A percentile compares a stretch with the other conserved stretches of the same genome.
phyloP scores from a whole-genome alignment of 2,329 filamentous ascomycete species.

The Ophiostoma ips region DNA sequence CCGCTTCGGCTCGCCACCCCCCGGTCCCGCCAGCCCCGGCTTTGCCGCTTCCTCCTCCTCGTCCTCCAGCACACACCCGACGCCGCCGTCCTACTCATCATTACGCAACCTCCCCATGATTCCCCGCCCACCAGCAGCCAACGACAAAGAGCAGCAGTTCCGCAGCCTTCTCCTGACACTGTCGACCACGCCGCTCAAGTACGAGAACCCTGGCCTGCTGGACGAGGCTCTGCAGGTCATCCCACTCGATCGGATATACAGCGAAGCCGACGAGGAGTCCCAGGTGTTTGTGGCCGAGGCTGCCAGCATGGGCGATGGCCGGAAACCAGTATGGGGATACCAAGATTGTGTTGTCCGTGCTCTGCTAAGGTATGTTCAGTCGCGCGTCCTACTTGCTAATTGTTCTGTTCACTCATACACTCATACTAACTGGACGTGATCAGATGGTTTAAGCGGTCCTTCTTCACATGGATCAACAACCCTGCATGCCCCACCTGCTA shows the following conservation, averaged over 20 bases:
- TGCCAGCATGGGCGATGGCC: conserved; percentile 67
- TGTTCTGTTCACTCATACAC: background rate
- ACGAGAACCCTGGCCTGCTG: conserved; percentile 87
- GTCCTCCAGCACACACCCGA: conserved; percentile 14
- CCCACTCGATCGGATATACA: conserved; percentile 80
- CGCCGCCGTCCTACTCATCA: conserved; percentile 34
- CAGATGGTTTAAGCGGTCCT: conserved; percentile 90
- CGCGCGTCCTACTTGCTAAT: no score
- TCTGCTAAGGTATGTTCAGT: conserved; percentile 55
- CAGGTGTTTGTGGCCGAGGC: conserved; percentile 81
- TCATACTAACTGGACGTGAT: conserved; percentile 6
- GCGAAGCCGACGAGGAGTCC: conserved; percentile 84
- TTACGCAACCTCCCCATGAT: conserved; percentile 38
- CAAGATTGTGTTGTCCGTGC: conserved; percentile 92
- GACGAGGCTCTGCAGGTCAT: conserved; percentile 83
- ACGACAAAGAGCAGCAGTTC: conserved; percentile 57
- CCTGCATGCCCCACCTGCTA: conserved; percentile 71
- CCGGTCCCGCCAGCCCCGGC: background rate
- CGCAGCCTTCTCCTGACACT: conserved; percentile 72
- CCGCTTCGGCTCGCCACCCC: conserved; percentile 11
- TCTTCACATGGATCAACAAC: conserved; percentile 96
- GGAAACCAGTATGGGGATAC: conserved; percentile 84
- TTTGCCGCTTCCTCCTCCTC: background rate
- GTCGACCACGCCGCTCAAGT: conserved; percentile 79
- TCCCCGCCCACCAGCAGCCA: conserved; percentile 56